Conservation (phyloP, 805 yeast genomes). For the Zygotorulaspora danielsina region DNA sequence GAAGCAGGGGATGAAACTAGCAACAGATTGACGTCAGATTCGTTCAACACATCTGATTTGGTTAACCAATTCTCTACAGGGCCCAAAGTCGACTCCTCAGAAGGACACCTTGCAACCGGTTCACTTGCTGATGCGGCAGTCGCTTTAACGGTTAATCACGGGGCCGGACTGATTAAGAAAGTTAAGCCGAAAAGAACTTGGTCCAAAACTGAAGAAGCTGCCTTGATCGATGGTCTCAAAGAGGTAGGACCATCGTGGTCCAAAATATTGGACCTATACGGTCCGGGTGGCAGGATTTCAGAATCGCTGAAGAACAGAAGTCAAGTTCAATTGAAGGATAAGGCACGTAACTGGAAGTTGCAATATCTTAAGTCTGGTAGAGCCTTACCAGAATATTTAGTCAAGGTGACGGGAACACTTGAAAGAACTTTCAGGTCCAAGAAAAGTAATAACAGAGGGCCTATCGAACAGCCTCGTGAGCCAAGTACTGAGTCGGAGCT, state of each 20-base stretch:
- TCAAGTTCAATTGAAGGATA: conserved; percentile 91
- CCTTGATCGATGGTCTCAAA: conserved; percentile 74
- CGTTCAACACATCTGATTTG: conserved; percentile 9
- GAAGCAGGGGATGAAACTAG: background rate
- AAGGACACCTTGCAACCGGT: conserved; percentile 6
- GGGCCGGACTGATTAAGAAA: conserved; percentile 19
- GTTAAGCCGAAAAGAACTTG: conserved; percentile 44
- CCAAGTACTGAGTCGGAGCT: conserved; percentile 13
- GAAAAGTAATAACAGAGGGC: conserved; percentile 21
- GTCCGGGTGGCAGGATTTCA: conserved; percentile 84
- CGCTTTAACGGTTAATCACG: conserved; percentile 18
- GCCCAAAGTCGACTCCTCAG: conserved; percentile 4
- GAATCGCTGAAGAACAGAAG: conserved; percentile 84
- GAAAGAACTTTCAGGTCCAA: conserved; percentile 49
- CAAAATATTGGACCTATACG: conserved; percentile 81
- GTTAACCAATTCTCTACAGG: conserved; percentile 4
- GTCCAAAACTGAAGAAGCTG: conserved; percentile 85
- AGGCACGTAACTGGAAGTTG: conserved; percentile 94
- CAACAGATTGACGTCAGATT: conserved; percentile 1
- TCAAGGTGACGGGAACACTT: conserved; percentile 82
- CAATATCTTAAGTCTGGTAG: conserved; percentile 69
- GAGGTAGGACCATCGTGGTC: conserved; percentile 91
- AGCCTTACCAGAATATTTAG: conserved; percentile 74
- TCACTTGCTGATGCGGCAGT: conserved; percentile 27
- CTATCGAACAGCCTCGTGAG: conserved; percentile 8